phyloP scores from a whole-genome alignment of 805 yeast species.

The Kazachstania viticola region DNA sequence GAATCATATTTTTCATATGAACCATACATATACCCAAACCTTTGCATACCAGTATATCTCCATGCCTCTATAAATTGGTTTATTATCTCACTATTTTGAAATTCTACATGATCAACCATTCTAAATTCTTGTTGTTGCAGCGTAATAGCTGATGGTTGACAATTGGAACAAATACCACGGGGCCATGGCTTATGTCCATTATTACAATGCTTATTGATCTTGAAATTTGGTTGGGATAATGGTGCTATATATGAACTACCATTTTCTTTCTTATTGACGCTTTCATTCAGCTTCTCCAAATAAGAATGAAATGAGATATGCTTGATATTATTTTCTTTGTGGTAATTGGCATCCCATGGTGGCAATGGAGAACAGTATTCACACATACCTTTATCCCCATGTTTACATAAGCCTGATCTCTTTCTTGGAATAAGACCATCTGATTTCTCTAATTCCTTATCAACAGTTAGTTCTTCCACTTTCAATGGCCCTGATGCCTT shows the following conservation, averaged over 20 bases:
- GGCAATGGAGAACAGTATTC: slow-evolving; percentile 93
- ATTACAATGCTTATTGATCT: slow-evolving; percentile 49
- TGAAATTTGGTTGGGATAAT: slow-evolving; percentile 56
- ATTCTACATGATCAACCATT: slow-evolving; percentile 96
- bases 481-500: slow-evolving; percentile 8
- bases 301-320: slow-evolving; percentile 83
- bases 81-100: slow-evolving; percentile 59
- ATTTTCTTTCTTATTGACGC: slow-evolving; percentile 46
- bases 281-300: slow-evolving; percentile 58
- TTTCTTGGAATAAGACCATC: slow-evolving; percentile 65
- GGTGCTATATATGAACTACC: slow-evolving; percentile 72
- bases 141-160: slow-evolving; percentile 94
- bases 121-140: slow-evolving; percentile 81
- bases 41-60: slow-evolving; percentile 81
- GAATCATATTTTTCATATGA: slow-evolving; percentile 63
- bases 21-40: slow-evolving; percentile 81
- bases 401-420: slow-evolving; percentile 60
- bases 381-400: slow-evolving; percentile 93
- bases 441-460: slow-evolving; percentile 48
- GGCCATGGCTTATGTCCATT: slow-evolving; percentile 94
- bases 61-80: slow-evolving; percentile 82
- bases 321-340: slow-evolving; percentile 64
- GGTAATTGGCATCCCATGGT: slow-evolving; percentile 82
- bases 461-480: slow-evolving; percentile 52
- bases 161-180: slow-evolving; percentile 83